Evolutionary conservation across 805 yeast species (phyloP), one percentile per base, ranked within the genome.

Genomic region (Tetrapisispora phaffii): DNA sequence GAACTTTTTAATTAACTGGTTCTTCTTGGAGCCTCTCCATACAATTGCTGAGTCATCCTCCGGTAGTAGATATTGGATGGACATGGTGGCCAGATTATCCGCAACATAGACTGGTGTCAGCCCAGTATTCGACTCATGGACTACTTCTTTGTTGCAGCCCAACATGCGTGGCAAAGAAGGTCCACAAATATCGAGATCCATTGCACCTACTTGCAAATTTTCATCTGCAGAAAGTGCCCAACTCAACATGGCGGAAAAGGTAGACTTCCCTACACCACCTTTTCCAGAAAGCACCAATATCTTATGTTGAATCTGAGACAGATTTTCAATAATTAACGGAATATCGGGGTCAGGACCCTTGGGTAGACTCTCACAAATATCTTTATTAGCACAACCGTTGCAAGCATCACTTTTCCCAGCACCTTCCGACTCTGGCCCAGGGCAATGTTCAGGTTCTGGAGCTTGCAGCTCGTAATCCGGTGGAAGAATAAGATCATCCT

Each of bases 21-120:
- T 88, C 67, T 93, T 93, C 69, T 93, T 93, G n/a, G 87, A 81
- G 5, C 97, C 97, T 58, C 97, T 74, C 98, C 98, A 93, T 35
- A 93, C 90, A 42, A 93, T 79, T 0, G 98, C 97, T 29, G 95
- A 79, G 62, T 90, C 97, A 26, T 79, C 80, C 58, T 85, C 86
- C 1, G 97, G 98, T 34, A 90, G 73, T 95, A 90, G 85, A 61
- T 84, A 93, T 35, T 89, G 94, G 42, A 93, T 90, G 41, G 95
- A 84, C 93, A 93, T 88, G 68, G 93, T 77, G 0, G 97, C 97
- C 48, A 93, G 68, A 63, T 93, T 93, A 58, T 93, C 98, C 10
- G 89, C 85, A 0, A 89, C 94, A 57, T 93, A 93, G 1, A 93
- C 96, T 0, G 99, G 98, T 0, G 95, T 80, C 95, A 96, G 88